Evolutionary conservation across 345 rosid genomes (phyloP).

Genomic region (Hibiscus mutabilis): DNA sequence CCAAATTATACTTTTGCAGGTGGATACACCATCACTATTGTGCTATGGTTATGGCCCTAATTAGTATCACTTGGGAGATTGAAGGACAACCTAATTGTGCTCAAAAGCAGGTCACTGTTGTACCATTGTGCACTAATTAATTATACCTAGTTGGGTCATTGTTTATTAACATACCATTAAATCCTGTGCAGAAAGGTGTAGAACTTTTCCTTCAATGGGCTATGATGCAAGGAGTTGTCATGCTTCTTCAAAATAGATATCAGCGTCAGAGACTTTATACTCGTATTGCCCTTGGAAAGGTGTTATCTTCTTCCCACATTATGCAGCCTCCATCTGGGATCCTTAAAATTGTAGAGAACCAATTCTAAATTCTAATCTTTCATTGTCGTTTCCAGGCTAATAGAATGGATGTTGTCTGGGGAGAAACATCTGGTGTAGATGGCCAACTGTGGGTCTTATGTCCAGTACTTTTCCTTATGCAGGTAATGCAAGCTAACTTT

Average conservation of each 20-base stretch:
- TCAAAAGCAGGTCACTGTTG: slow-evolving; percentile 68
- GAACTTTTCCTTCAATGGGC: slow-evolving; percentile 99
- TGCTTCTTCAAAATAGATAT: slow-evolving; percentile 98
- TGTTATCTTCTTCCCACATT: slow-evolving; percentile 17
- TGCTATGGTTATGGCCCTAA: slow-evolving; percentile 94
- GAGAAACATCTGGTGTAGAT: slow-evolving; percentile 96
- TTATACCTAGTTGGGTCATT: neutral
- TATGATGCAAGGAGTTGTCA: slow-evolving; percentile 98
- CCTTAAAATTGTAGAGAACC: neutral
- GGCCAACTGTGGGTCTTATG: slow-evolving; percentile 95
- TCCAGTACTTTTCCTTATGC: slow-evolving; percentile 86
- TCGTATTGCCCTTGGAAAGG: slow-evolving; percentile 98
- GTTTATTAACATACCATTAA: slow-evolving; percentile 2
- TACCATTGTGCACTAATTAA: slow-evolving; percentile 12
- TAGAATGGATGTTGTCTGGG: slow-evolving; percentile 99
- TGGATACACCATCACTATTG: slow-evolving; percentile 98
- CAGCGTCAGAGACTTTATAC: slow-evolving; percentile 99
- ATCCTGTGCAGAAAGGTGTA: slow-evolving; percentile 64
- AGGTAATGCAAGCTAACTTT: slow-evolving; percentile 40
- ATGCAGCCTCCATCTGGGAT: neutral
- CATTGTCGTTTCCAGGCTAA: slow-evolving; percentile 55
- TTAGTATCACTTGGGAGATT: slow-evolving; percentile 99
- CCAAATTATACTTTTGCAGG: slow-evolving; percentile 43
- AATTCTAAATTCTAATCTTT: neutral
- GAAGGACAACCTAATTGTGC: slow-evolving; percentile 95